Evolutionary conservation across 2,329 filamentous ascomycete species (phyloP).

Genomic region (Huntiella moniliformis): DNA sequence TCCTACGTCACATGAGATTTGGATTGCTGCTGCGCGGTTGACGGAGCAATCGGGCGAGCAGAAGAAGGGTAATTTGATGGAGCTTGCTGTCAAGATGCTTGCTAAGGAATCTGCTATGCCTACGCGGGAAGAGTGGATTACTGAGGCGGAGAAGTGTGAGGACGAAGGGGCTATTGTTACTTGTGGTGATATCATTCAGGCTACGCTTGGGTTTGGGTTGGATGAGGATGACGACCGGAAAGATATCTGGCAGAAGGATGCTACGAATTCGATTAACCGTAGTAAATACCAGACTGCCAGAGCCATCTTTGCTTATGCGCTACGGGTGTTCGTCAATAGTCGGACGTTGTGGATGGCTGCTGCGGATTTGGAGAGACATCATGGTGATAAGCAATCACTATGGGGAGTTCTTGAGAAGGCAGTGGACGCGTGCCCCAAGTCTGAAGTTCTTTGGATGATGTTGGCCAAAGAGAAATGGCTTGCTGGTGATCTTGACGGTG

Average conservation of each 20-base stretch:
- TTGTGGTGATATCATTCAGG: slow-evolving; percentile 73
- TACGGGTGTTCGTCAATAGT: slow-evolving; percentile 77
- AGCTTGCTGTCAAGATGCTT: slow-evolving; percentile 72
- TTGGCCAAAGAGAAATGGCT: slow-evolving; percentile 91
- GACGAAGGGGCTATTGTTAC: slow-evolving; percentile 75
- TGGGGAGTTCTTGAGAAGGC: slow-evolving; percentile 81
- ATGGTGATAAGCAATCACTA: slow-evolving; percentile 66
- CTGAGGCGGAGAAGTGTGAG: slow-evolving; percentile 86
- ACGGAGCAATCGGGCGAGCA: slow-evolving; percentile 74
- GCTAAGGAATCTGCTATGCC: slow-evolving; percentile 90
- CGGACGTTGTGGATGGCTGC: slow-evolving; percentile 79
- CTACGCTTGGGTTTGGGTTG: slow-evolving; percentile 80
- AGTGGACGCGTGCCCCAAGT: slow-evolving; percentile 80
- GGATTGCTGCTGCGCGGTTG: slow-evolving; percentile 82
- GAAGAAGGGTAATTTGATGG: slow-evolving; percentile 77
- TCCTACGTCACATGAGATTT: slow-evolving; percentile 85
- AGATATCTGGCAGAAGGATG: slow-evolving; percentile 91
- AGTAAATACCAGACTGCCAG: slow-evolving; percentile 78
- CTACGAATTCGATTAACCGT: slow-evolving; percentile 59
- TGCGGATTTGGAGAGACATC: slow-evolving; percentile 75
- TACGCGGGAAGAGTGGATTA: slow-evolving; percentile 92
- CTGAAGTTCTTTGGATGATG: slow-evolving; percentile 87
- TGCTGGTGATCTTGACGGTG: slow-evolving; percentile 69
- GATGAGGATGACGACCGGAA: slow-evolving; percentile 95
- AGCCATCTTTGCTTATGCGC: slow-evolving; percentile 80